These are phyloP conservation scores for Tilletiaria anomala DNA, from an alignment of 1,284 basidiomycete genomes.

Conservation along the genomic window DNA sequence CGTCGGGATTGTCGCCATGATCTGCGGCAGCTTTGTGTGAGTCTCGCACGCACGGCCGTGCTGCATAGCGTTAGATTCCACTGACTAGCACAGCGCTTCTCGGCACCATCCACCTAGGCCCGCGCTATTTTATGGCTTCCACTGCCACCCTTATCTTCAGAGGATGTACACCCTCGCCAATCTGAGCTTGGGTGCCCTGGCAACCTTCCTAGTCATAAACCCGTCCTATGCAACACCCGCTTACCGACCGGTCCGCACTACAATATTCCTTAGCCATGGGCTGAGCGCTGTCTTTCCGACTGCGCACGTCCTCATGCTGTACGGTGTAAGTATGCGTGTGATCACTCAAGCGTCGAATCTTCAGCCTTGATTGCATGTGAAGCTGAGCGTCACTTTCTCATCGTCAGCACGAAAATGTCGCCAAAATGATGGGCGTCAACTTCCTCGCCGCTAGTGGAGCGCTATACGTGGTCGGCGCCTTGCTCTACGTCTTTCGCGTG, in stretches of 20 bases:
- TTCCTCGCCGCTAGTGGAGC: constrained; percentile 19
- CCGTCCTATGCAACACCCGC: constrained; percentile 62
- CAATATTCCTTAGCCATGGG: constrained; percentile 66
- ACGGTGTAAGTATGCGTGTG: constrained; percentile 9
- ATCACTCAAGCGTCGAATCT: background rate
- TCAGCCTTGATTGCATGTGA: background rate
- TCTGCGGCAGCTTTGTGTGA: constrained; percentile 66
- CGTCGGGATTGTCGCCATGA: constrained; percentile 47
- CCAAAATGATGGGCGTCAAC: constrained; percentile 23
- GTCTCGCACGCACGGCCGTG: too few relatives aligned
- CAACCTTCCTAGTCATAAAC: constrained; percentile 61
- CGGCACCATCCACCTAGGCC: too few relatives aligned
- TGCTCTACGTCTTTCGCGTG: constrained; percentile 52
- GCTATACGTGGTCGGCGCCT: constrained; percentile 26
- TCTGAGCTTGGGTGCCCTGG: constrained; percentile 46
- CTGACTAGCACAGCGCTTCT: too few relatives aligned
- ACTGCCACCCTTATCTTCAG: constrained; percentile 26
- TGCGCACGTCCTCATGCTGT: constrained; percentile 49
- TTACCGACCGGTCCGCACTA: constrained; percentile 62
- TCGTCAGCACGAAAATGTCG: constrained; percentile 43
- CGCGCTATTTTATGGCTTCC: constrained; percentile 31
- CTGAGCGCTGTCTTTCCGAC: constrained; percentile 59
- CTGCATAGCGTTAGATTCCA: too few relatives aligned
- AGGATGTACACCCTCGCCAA: constrained; percentile 42
- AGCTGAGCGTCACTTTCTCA: too few relatives aligned